Evolutionary conservation across 352 stramenopile genomes (phyloP).

Genomic region (Pythium plurisporium): DNA sequence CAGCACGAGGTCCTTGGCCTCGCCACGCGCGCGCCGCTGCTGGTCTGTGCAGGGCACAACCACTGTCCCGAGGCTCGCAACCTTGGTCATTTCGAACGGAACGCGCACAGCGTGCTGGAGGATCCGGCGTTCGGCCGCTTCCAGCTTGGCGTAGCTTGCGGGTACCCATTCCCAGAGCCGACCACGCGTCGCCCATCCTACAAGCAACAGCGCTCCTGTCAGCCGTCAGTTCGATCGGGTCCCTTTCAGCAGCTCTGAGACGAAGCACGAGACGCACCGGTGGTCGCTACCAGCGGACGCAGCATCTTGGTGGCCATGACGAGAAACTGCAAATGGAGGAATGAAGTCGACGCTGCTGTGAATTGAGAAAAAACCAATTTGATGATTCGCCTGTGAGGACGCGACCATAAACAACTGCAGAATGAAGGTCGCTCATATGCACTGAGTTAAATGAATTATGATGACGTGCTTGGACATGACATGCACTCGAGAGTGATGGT

Average conservation of each 20-base stretch:
- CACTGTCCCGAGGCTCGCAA: slow-evolving; percentile 72
- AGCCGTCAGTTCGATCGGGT: background rate
- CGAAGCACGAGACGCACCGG: slow-evolving; percentile 6
- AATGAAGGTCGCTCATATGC: slow-evolving; percentile 1
- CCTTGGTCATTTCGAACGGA: slow-evolving; percentile 74
- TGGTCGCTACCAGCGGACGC: slow-evolving; percentile 15
- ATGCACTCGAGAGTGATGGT: too few species aligned
- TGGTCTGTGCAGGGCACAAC: slow-evolving; percentile 70
- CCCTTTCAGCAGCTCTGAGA: background rate
- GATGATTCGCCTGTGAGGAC: too few species aligned
- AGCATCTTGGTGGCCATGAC: slow-evolving; percentile 9
- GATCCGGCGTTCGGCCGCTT: slow-evolving; percentile 60
- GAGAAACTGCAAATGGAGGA: too few species aligned
- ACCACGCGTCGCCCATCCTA: slow-evolving; percentile 56
- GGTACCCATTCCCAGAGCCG: slow-evolving; percentile 71
- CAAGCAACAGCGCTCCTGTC: slow-evolving; percentile 38
- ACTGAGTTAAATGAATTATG: too few species aligned
- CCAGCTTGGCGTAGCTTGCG: slow-evolving; percentile 60
- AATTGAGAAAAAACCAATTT: too few species aligned
- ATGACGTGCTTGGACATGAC: too few species aligned
- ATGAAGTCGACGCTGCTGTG: too few species aligned
- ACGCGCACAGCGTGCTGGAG: slow-evolving; percentile 38
- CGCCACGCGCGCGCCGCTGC: slow-evolving; percentile 29
- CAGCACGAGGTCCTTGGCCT: slow-evolving; percentile 68
- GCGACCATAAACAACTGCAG: slow-evolving; percentile 1